phyloP scores from a whole-genome alignment of 2,329 filamentous ascomycete species.

The Atkinsonella texensis region DNA sequence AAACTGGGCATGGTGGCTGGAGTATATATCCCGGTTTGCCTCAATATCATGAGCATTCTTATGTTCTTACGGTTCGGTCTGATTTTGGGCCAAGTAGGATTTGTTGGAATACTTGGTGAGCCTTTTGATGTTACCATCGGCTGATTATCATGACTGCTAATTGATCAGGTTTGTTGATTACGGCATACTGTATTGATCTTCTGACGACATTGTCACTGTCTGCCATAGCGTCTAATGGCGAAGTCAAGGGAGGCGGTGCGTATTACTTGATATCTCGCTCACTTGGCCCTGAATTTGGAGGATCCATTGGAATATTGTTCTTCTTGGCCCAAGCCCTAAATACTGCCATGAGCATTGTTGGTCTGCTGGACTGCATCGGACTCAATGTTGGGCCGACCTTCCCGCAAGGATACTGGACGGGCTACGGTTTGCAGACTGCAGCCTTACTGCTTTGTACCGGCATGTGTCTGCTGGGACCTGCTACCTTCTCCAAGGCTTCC shows the following conservation, averaged over 20 bases:
- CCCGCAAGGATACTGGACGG: slow-evolving; percentile 61
- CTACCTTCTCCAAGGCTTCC: slow-evolving; percentile 69
- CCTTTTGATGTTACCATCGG: background rate
- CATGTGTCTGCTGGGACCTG: slow-evolving; percentile 69
- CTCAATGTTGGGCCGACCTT: slow-evolving; percentile 60
- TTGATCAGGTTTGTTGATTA: slow-evolving; percentile 51
- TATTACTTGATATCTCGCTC: slow-evolving; percentile 84
- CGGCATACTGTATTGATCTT: slow-evolving; percentile 72
- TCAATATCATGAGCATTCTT: slow-evolving; percentile 81
- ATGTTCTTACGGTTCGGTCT: slow-evolving; percentile 88
- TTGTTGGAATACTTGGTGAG: slow-evolving; percentile 67
- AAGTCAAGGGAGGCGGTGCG: slow-evolving; percentile 74
- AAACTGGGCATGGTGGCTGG: slow-evolving; percentile 70
- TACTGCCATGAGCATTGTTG: slow-evolving; percentile 77
- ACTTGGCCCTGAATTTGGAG: slow-evolving; percentile 77
- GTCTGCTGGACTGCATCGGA: slow-evolving; percentile 70
- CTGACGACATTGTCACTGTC: slow-evolving; percentile 77
- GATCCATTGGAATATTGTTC: slow-evolving; percentile 77
- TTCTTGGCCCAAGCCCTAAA: slow-evolving; percentile 86
- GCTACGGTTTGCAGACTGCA: slow-evolving; percentile 62
- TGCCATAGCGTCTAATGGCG: slow-evolving; percentile 81
- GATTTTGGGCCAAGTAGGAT: slow-evolving; percentile 67
- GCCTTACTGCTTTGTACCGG: slow-evolving; percentile 60
- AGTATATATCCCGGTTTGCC: slow-evolving; percentile 77
- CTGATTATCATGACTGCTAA: slow-evolving; percentile 2